Evolutionary conservation across 2,329 filamentous ascomycete species (phyloP), one percentile per base, ranked within the genome.

Genomic region (Stemphylium vesicarium): DNA sequence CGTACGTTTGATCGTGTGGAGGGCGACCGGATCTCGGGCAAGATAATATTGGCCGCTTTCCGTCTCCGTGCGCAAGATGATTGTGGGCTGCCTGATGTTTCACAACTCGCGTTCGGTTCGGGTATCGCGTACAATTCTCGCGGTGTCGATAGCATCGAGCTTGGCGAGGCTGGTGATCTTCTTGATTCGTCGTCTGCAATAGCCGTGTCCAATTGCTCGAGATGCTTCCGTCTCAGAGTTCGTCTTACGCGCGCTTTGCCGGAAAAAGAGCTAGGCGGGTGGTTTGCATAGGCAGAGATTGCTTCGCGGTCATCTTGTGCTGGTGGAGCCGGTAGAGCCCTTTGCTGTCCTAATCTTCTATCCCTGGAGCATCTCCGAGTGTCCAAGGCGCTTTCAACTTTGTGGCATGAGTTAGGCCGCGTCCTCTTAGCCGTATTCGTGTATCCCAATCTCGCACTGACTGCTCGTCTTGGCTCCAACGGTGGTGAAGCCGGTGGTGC

Each of bases 141-240:
- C 5, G 74, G 73, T 18, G 72, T 76, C 4, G 33, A 54, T 20
- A 68, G 26, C 57, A 74, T 65, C 9, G 69, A 74, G 22, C 45
- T 53, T 41, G 72, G 69, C 29, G 69, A 69, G 18, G 60, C 57
- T 13, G 64, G 56, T 12, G 67, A 41, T 16, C 49, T 52, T n/a
- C 48, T 57, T 10, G 50, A 44, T 15, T 62, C 56, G 39, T 62
- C 57, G 38, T 63, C 59, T 12, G 63, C 54, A 16, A 70, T 60
- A 33, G 58, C 44, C n/a, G 65, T 70, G 20, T 64, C 65, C 46
- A 74, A 47, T 41, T 50, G 49, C 10, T 57, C 46, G 38, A 72
- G 16, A 10, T 65, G 60, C 52, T 63, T 72, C 24, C 29, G 44
- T 36, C 63, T 54, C 50, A 69, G 38, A 5, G 59, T 64, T 42